Conservation (phyloP, 306 rosid genomes). For the Trichosanthes truncata region DNA sequence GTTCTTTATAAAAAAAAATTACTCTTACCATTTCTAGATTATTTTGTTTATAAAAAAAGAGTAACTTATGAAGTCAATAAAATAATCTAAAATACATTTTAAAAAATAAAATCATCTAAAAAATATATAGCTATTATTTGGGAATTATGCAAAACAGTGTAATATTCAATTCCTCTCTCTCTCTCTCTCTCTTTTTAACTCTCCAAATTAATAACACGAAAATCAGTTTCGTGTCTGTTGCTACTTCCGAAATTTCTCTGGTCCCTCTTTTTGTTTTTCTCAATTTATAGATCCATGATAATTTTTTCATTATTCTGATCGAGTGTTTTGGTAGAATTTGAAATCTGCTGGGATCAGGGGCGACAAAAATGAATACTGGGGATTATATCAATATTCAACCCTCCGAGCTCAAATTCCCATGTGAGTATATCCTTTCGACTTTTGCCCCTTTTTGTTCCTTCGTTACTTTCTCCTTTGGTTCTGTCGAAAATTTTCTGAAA, state of each 20-base stretch:
- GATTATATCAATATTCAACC: slow-evolving; percentile 33
- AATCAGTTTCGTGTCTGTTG: slow-evolving; percentile 3
- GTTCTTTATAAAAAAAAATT: too few relatives aligned
- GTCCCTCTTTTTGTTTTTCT: neutral
- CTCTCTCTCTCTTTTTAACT: neutral
- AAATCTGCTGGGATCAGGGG: neutral
- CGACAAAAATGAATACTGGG: slow-evolving; percentile 27
- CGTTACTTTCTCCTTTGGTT: neutral
- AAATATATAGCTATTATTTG: neutral
- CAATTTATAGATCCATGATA: neutral
- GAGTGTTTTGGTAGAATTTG: neutral
- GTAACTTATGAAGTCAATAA: too few relatives aligned
- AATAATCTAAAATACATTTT: neutral
- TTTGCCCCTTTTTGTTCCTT: neutral
- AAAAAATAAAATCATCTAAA: neutral
- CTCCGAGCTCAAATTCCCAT: slow-evolving; percentile 36
- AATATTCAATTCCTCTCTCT: neutral
- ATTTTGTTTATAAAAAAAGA: too few relatives aligned
- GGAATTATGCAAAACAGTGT: neutral
- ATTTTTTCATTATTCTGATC: neutral
- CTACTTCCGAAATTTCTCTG: slow-evolving; percentile 10
- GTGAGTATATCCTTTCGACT: slow-evolving; percentile 9
- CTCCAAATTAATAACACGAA: neutral
- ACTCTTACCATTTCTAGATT: too few relatives aligned
- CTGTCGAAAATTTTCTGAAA: neutral